Evolutionary conservation across 179 eudicot genomes (phyloP).

Genomic region (Silene coronaria): DNA sequence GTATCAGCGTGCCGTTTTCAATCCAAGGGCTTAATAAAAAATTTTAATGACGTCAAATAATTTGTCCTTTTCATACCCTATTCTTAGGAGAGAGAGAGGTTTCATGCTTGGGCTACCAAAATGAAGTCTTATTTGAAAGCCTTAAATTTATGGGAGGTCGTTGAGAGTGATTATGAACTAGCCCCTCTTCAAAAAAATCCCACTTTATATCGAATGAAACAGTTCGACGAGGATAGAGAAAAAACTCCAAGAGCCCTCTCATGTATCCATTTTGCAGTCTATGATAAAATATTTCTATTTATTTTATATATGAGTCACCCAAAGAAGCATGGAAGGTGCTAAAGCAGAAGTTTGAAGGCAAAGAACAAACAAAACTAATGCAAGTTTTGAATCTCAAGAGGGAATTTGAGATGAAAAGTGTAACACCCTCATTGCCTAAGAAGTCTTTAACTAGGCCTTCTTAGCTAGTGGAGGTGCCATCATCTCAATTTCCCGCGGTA

Average conservation of each 20-base stretch:
- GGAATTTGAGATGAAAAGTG: conserved; percentile 10
- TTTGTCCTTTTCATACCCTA: not conserved
- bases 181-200: not conserved
- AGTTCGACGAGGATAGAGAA: not conserved
- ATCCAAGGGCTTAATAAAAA: no score
- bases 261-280: not conserved
- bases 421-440: no score
- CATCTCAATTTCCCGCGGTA: no score
- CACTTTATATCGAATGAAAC: not conserved
- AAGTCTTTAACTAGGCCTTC: no score
- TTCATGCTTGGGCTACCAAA: not conserved
- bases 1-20: no score
- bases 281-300: no score
- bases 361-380: no score
- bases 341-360: no score
- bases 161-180: not conserved
- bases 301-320: no score
- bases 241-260: not conserved
- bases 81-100: not conserved
- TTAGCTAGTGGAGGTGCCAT: no score
- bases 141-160: not conserved
- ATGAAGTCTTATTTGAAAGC: not conserved
- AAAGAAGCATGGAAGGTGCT: no score
- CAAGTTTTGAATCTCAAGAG: not conserved
- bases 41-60: not conserved